Evolutionary conservation across 2,329 filamentous ascomycete genomes (phyloP), one percentile per base, ranked within the genome.

Genomic region (Camillea tinctor): DNA sequence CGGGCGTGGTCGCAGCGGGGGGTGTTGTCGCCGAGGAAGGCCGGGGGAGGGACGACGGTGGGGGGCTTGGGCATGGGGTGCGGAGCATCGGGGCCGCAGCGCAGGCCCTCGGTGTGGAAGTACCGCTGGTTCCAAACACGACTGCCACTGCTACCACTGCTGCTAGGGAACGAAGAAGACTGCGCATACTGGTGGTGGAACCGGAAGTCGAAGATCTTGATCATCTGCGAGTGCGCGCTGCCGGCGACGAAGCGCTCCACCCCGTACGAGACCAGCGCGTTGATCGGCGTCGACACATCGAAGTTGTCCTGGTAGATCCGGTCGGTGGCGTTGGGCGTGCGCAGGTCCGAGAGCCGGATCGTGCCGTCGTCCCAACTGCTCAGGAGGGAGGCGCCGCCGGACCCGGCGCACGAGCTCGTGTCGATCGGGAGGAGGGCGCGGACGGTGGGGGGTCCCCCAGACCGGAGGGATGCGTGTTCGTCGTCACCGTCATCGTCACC

Each of bases 141-240:
- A 8, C 24, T 26, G 26, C 26, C 13, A 11, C 26, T 30, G 26
- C 26, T 30, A 11, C 8, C 26, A 11, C 26, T 30, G 26, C 26
- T 11, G 26, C 26, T 30, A 11, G 26, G 13, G 26, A 30, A 30
- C n/a, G n/a, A n/a, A n/a, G n/a, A n/a, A n/a, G n/a, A n/a, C 2
- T 30, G 26, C 6, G n/a, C n/a, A n/a, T 30, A 11, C 26, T 30
- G 26, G 6, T 30, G 26, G 26, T 30, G 26, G 26, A 9, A 81
- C 11, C 83, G 81, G 57, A 83, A 82, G 73, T 86, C 83, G 60
- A 85, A 85, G 30, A 84, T 69, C 56, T 81, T 80, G 57, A 86
- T 62, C 9, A 75, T 73, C 0, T 77, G 72, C 3, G 74, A 73
- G 17, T 73, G 72, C 40, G 78, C 79, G 64, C 77, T 80, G 2